Conservation (phyloP, 2,329 filamentous ascomycete genomes). For the Uncinocarpus reesii region DNA sequence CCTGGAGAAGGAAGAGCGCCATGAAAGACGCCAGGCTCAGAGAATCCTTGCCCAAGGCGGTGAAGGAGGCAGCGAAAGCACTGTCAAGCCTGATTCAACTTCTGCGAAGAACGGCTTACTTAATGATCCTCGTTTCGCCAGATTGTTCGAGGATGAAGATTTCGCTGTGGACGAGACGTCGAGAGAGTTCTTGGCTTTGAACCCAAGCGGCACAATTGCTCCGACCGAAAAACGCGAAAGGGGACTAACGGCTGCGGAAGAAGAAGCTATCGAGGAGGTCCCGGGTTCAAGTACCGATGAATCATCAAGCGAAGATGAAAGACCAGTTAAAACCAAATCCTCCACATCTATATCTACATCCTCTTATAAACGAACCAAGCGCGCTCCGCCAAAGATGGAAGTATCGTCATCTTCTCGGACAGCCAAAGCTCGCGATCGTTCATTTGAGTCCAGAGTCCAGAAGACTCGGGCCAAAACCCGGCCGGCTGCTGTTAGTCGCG, state of each 20-base stretch:
- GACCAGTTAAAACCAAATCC: slow-evolving; percentile 24
- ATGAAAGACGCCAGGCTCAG: slow-evolving; percentile 37
- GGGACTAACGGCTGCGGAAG: slow-evolving; percentile 53
- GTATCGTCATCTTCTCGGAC: slow-evolving; percentile 44
- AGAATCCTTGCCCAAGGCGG: slow-evolving; percentile 46
- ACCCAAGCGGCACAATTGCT: slow-evolving; percentile 61
- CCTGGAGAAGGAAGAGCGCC: slow-evolving; percentile 50
- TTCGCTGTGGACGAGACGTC: slow-evolving; percentile 86
- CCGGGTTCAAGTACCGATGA: slow-evolving; percentile 34
- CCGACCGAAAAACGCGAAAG: slow-evolving; percentile 30
- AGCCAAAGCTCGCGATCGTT: slow-evolving; percentile 40
- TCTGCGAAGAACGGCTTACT: slow-evolving; percentile 47
- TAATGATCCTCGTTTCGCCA: slow-evolving; percentile 74
- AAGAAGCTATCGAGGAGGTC: slow-evolving; percentile 48
- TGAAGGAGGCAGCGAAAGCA: slow-evolving; percentile 48
- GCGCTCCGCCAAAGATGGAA: slow-evolving; percentile 45
- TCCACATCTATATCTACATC: slow-evolving; percentile 43
- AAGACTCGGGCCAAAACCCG: slow-evolving; percentile 32
- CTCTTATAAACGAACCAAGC: slow-evolving; percentile 45
- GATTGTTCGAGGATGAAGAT: slow-evolving; percentile 84
- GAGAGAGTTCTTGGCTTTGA: slow-evolving; percentile 75
- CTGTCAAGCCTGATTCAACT: slow-evolving; percentile 23
- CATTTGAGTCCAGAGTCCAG: slow-evolving; percentile 49
- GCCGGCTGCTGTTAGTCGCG: slow-evolving; percentile 26
- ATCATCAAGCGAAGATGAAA: slow-evolving; percentile 26